Conservation (phyloP, 306 rosid genomes). For the Medicago lupulina region DNA sequence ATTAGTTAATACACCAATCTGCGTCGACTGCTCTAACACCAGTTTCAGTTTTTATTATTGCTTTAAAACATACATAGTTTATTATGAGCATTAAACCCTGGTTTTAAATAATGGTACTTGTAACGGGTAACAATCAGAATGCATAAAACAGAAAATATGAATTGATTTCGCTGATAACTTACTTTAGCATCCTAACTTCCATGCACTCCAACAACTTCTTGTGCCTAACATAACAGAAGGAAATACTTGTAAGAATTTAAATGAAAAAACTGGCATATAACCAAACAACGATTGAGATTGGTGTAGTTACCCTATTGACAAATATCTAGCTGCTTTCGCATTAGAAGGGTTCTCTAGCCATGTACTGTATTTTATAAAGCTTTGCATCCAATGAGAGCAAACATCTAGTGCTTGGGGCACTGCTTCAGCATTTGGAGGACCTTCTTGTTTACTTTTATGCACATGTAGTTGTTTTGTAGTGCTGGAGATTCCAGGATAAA, state of each 20-base stretch:
- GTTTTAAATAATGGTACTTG: slow-evolving; percentile 23
- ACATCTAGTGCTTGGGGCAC: slow-evolving; percentile 72
- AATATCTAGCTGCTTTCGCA: slow-evolving; percentile 67
- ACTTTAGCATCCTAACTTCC: slow-evolving; percentile 53
- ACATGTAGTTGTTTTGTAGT: slow-evolving; percentile 58
- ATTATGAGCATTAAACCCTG: background rate
- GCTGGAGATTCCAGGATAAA: slow-evolving; percentile 72
- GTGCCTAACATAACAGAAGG: slow-evolving; percentile 46
- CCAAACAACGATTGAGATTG: background rate
- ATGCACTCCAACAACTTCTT: slow-evolving; percentile 67
- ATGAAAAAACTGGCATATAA: slow-evolving; percentile 3
- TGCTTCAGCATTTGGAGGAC: slow-evolving; percentile 86
- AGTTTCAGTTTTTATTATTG: background rate
- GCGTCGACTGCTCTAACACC: background rate
- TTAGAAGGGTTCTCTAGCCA: slow-evolving; percentile 92
- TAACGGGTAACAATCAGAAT: background rate
- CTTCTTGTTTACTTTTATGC: slow-evolving; percentile 72
- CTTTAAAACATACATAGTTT: background rate
- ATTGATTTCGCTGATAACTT: slow-evolving; percentile 45
- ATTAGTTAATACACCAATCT: background rate
- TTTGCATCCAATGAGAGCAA: slow-evolving; percentile 94
- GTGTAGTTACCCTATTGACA: slow-evolving; percentile 18
- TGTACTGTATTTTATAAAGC: slow-evolving; percentile 90
- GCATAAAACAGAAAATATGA: slow-evolving; percentile 27
- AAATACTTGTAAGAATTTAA: slow-evolving; percentile 17